Conservation (phyloP, 306 rosid genomes). For the Cucumis cinereus region DNA sequence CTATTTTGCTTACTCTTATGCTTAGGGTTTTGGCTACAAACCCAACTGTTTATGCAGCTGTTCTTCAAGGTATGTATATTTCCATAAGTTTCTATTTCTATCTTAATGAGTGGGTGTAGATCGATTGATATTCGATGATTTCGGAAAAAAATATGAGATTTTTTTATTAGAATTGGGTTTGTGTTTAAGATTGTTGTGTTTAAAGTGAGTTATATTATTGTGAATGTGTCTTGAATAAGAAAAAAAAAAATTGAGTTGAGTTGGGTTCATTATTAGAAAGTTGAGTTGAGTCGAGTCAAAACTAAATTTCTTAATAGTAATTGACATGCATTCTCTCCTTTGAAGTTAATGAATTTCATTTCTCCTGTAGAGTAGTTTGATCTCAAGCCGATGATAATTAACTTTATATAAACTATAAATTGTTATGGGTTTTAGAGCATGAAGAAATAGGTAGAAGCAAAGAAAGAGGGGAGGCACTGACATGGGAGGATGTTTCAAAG, state of each 20-base stretch:
- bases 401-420: too few species aligned
- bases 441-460: conserved; percentile 52
- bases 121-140: background rate
- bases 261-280: background rate
- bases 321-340: too few species aligned
- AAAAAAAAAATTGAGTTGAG: too few species aligned
- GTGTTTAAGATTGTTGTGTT: background rate
- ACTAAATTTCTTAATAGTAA: too few species aligned
- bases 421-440: conserved; percentile 28
- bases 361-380: too few species aligned
- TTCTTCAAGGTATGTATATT: conserved; percentile 46
- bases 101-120: background rate
- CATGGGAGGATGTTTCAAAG: conserved; percentile 66
- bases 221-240: too few species aligned
- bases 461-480: conserved; percentile 34
- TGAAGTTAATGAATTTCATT: too few species aligned
- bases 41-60: conserved; percentile 32
- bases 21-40: conserved; percentile 36
- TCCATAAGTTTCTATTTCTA: background rate
- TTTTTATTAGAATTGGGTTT: background rate
- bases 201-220: background rate
- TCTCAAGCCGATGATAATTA: background rate
- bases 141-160: background rate
- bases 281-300: too few species aligned
- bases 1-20: conserved; percentile 47